A percentile compares a stretch with the other conserved stretches of the same genome.
These are phyloP conservation scores for Colletotrichum truncatum DNA, from an alignment of 2,329 filamentous ascomycete genomes.

Conservation along the genomic window DNA sequence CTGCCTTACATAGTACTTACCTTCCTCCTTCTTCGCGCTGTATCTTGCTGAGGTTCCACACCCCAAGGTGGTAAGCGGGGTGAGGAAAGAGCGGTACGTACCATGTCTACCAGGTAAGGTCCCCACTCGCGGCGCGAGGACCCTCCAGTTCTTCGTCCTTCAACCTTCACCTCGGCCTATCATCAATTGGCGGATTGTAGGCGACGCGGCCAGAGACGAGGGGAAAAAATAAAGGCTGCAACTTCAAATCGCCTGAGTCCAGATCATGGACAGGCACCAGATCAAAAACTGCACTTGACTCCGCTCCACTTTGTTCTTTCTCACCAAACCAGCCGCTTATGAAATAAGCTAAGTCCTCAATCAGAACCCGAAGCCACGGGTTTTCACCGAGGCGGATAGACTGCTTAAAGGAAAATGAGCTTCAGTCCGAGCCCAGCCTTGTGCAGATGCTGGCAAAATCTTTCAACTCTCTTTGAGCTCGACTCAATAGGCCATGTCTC, in stretches of 20 bases:
- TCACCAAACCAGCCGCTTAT: slow-evolving; percentile 16
- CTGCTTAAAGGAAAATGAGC: not conserved
- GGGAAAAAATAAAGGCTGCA: not conserved
- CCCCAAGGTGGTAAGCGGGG: not conserved
- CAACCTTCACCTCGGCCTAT: slow-evolving; percentile 23
- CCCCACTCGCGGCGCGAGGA: slow-evolving; percentile 15
- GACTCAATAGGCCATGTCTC: not conserved
- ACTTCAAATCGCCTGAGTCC: not conserved
- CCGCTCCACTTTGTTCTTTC: slow-evolving; percentile 11
- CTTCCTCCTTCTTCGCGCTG: not conserved
- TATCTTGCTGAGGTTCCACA: not conserved
- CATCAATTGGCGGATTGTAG: slow-evolving; percentile 19
- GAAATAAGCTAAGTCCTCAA: slow-evolving; percentile 15
- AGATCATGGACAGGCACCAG: not conserved
- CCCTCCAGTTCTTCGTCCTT: slow-evolving; percentile 18
- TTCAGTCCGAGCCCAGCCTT: slow-evolving; percentile 9
- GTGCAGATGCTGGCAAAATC: not conserved
- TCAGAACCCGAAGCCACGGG: slow-evolving; percentile 24
- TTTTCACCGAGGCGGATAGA: slow-evolving; percentile 23
- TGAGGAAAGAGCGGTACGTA: slow-evolving; percentile 15
- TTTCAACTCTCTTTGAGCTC: not conserved
- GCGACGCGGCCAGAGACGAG: not conserved
- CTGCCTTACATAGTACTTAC: not conserved
- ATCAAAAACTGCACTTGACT: not conserved
- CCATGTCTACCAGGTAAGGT: slow-evolving; percentile 10